Base-by-base conservation (phyloP, 371 early-diverging fungal species). In the Mucor racemosus region DNA sequence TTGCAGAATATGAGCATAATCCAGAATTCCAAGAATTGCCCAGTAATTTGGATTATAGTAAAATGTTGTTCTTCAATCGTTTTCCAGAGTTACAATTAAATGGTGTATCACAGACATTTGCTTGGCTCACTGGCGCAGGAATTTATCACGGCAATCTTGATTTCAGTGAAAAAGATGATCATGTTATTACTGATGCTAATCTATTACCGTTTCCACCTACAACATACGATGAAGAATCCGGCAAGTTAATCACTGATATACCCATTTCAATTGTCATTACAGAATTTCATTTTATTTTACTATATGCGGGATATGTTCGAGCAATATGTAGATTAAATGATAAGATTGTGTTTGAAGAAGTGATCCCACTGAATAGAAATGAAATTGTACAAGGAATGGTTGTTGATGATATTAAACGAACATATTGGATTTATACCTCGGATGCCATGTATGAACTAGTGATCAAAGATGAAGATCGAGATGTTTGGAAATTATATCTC, bases 401-500 rank as follows among this genome's bases (percentile, higher is more conserved):
- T 0, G 86, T 91, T 3, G 98, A 98, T 71, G 82, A 84, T 41
- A 75, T 85, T 15, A 93, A 92, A 69, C 86, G 87, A 62, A 96
- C 98, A 0, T 94, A 88, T 63, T 98, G 98, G 98, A 82, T 96
- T 36, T 92, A 86, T 54, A 95, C 96, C 3, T 88, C 86, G 8
- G 65, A 75, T 7, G 77, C 90, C 3, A 88, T 98, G 50, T 94
- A 90, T 62, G 98, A 98, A 76, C 80, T 98, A 7, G 84, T 91
- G 26, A 87, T 95, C 53, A 89, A 87, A 0, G 92, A 95, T 42
- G 98, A 98, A 77, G 96, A 95, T 64, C 86, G 96, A 14, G 91
- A 97, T 68, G 91, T 97, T 4, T 98, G 98, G 98, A 86, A 88
- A 26, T 78, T 96, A 0, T 95, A 92, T 65, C 79, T 98, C 54